Base-by-base conservation (phyloP, 352 stramenopile genomes). In the Phytophthora palmivora region DNA sequence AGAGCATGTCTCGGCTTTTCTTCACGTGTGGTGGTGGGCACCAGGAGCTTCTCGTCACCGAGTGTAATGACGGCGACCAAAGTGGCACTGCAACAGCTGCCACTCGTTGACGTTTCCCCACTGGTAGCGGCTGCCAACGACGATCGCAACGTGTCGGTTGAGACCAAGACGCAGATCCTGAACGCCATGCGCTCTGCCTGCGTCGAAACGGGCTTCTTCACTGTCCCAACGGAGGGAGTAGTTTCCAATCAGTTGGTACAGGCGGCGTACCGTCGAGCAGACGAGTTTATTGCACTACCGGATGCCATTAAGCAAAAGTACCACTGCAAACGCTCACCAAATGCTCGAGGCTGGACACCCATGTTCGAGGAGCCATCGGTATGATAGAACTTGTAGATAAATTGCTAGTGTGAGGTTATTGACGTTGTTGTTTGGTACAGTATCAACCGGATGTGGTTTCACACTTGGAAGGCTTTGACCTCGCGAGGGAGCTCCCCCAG, bases 321-420 rank as follows among this genome's bases (percentile, higher is more conserved):
- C 44, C 82, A 92, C 42, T 84, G 87, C 71, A 90, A 92, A 54
- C 85, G 76, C 39, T 82, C 82, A 3, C 81, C 81, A 14, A 92
- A 92, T 57, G 76, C 80, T 19, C 77, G 83, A 39, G 85, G 85
- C 36, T 94, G 85, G 85, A 94, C 82, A 38, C 85, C 85, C 11
- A 84, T 94, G 77, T 90, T 92, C 52, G 85, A 92, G 68, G 83
- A 94, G 57, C 85, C 85, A 22, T 92, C 85, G 67, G 85, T 93
- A 64, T 14, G 68, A 7, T 34, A 9, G 10, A 21, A 24, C 51
- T 12, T 24, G 28, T n/a, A 30, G 39, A 22, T 26, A 1, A 39
- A n/a, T 30, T 36, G n/a, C 9, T 50, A 14, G 15, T 36, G 6
- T 43, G 1, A 12, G 30, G 10, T 34, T 10, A 45, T 4, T 45